Base-by-base conservation (phyloP, 768 basidiomycete genomes). In the Auricularia cornea region DNA sequence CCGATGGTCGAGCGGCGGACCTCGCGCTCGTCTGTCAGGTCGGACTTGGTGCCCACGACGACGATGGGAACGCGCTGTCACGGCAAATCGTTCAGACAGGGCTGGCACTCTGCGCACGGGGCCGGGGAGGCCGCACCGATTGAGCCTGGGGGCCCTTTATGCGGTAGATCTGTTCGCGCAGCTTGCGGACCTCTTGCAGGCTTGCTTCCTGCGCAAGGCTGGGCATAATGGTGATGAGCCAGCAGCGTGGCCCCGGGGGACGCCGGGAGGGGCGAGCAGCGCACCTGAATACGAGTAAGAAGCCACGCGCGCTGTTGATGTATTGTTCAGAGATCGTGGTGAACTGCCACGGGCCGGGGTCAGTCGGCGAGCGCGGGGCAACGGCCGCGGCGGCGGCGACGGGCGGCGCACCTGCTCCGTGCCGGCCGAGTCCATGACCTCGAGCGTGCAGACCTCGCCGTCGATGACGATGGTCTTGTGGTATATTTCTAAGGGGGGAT, bases 121-220 rank as follows among this genome's bases (percentile, higher is more conserved):
- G 32, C 8, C 38, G 62, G 23, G 16, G 59, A 51, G 32, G 29
- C 30, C 56, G 30, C 63, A 56, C 59, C 62, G 54, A 32, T 59
- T 59, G 54, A 16, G 44, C 44, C 20, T 48, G 44, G 16, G 28
- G 28, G 28, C 88, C 87, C 76, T 90, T 92, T 66, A 92, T 84
- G 56, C 88, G 83, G 63, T 86, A 83, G 63, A 94, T 93, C 68
- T 89, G 90, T 68, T 90, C 88, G 60, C 91, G 85, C 44, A 93
- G 80, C 69, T 81, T 84, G 62, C 91, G 88, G 28, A 94, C 83
- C 71, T 94, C 92, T 69, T 84, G 85, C 60, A 94, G 78, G 66
- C 85, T 90, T 57, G 87, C 83, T 75, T 93, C 89, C 71, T 92
- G 88, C 1, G 88, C 92, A 63, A 94, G 74, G 72, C 92, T 94